A percentile compares a stretch with the other conserved stretches of the same genome.
These are phyloP conservation scores for Podospora comata DNA, from an alignment of 495 filamentous ascomycete species.

Conservation along the genomic window DNA sequence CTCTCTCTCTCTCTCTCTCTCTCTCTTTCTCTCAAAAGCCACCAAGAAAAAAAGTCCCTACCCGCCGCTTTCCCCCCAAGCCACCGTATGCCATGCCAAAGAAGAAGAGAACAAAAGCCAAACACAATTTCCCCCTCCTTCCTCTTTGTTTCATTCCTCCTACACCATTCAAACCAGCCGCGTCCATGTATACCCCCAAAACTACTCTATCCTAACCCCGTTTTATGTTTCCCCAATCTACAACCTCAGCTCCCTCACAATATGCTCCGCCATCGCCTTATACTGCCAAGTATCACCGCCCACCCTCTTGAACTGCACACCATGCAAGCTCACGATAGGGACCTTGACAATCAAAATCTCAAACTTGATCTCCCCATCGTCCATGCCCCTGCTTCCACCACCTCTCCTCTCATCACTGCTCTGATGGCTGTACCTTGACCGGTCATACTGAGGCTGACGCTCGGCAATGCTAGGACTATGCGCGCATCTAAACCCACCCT, in stretches of 20 bases:
- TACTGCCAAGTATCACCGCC: conserved; percentile 97
- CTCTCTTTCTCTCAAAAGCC: too few relatives aligned
- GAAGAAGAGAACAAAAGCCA: not conserved
- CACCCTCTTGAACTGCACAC: conserved; percentile 97
- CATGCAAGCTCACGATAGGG: conserved; percentile 85
- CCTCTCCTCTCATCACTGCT: not conserved
- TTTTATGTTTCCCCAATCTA: not conserved
- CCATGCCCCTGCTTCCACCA: conserved; percentile 40
- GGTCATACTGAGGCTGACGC: too few relatives aligned
- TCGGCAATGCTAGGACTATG: conserved; percentile 77
- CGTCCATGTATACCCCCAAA: not conserved
- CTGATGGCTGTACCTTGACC: conserved; percentile 3
- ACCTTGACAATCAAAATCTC: conserved; percentile 99
- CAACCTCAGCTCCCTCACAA: conserved; percentile 81
- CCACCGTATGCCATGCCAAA: not conserved
- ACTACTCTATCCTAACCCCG: not conserved
- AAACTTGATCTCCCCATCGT: conserved; percentile 69
- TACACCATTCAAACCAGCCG: not conserved
- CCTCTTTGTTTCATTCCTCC: not conserved
- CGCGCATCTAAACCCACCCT: conserved; percentile 85
- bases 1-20: not conserved
- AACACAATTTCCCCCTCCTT: not conserved
- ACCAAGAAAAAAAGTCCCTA: not conserved
- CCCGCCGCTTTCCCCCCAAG: not conserved
- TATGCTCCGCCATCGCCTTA: conserved; percentile 94